A percentile compares a stretch with the other conserved stretches of the same genome.
Conservation (phyloP, 805 yeast genomes). For the Monosporozyma aerobia region DNA sequence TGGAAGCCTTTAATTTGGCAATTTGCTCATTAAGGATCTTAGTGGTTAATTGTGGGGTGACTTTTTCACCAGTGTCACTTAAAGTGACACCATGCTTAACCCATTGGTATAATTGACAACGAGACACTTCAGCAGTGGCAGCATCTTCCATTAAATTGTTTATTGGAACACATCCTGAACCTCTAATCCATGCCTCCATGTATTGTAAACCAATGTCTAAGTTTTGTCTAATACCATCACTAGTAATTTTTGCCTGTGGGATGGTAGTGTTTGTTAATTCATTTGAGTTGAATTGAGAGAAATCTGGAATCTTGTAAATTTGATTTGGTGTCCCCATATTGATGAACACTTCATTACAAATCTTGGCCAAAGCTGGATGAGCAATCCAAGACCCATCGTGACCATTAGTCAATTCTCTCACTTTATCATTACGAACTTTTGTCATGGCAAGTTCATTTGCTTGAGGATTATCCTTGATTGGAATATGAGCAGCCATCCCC, state of each 20-base stretch:
- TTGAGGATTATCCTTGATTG: conserved; percentile 60
- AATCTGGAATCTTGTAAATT: conserved; percentile 41
- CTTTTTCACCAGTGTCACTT: conserved; percentile 47
- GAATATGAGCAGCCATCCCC: conserved; percentile 86
- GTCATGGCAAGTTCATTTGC: conserved; percentile 60
- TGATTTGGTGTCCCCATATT: conserved; percentile 82
- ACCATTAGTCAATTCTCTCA: conserved; percentile 67
- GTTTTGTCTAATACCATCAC: conserved; percentile 61
- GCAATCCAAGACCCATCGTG: conserved; percentile 90
- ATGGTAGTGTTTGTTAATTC: conserved; percentile 59
- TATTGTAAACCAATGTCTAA: conserved; percentile 68
- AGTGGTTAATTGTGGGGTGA: conserved; percentile 52
- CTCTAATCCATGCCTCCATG: conserved; percentile 82
- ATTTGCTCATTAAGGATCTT: conserved; percentile 55
- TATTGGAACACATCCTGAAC: conserved; percentile 78
- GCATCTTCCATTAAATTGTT: conserved; percentile 85
- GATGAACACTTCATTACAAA: conserved; percentile 63
- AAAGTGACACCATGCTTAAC: conserved; percentile 56
- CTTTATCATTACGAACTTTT: conserved; percentile 65
- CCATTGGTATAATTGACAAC: conserved; percentile 81
- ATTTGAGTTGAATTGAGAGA: conserved; percentile 27
- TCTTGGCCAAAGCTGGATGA: conserved; percentile 71
- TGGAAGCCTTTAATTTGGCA: conserved; percentile 36
- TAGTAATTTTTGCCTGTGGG: conserved; percentile 54
- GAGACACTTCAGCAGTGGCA: conserved; percentile 80